Evolutionary conservation across 345 rosid genomes (phyloP).

Genomic region (Brassica incana): DNA sequence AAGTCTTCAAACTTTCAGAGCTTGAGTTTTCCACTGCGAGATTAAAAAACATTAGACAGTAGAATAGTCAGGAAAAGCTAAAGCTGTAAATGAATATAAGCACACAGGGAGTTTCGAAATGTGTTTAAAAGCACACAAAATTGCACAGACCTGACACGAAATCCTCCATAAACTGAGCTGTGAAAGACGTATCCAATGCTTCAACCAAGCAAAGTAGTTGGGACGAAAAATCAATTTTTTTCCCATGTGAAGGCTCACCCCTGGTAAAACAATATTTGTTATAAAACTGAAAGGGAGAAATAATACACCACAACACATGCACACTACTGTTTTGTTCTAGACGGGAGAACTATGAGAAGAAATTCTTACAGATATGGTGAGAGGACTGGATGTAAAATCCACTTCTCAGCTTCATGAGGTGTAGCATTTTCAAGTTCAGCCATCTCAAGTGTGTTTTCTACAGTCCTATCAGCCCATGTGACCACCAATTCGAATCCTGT

Average conservation of each 20-base stretch:
- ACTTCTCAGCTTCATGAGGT: conserved; percentile 88
- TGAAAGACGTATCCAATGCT: conserved; percentile 65
- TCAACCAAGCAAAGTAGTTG: conserved; percentile 77
- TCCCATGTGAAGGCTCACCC: conserved; percentile 58
- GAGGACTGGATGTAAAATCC: conserved; percentile 68
- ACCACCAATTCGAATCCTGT: conserved; percentile 74
- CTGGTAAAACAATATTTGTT: conserved; percentile 38
- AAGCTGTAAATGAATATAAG: conserved; percentile 12
- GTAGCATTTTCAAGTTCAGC: conserved; percentile 91
- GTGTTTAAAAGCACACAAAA: conserved; percentile 23
- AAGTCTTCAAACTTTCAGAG: conserved; percentile 65
- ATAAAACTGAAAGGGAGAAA: conserved; percentile 26
- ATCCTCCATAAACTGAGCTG: conserved; percentile 91
- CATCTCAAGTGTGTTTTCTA: conserved; percentile 89
- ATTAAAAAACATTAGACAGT: conserved; percentile 8
- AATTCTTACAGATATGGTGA: conserved; percentile 65
- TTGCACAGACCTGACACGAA: conserved; percentile 74
- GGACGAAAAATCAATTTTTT: conserved; percentile 72
- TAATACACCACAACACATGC: conserved; percentile 26
- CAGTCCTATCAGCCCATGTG: conserved; percentile 69
- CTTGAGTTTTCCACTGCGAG: conserved; percentile 68
- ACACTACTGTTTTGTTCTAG: conserved; percentile 19
- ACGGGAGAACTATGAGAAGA: conserved; percentile 20
- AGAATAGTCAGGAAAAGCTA: conserved; percentile 18
- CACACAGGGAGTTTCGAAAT: conserved; percentile 18